Evolutionary conservation across 2,329 filamentous ascomycete species (phyloP), one percentile per base, ranked within the genome.

Genomic region (Orbilia javanica): DNA sequence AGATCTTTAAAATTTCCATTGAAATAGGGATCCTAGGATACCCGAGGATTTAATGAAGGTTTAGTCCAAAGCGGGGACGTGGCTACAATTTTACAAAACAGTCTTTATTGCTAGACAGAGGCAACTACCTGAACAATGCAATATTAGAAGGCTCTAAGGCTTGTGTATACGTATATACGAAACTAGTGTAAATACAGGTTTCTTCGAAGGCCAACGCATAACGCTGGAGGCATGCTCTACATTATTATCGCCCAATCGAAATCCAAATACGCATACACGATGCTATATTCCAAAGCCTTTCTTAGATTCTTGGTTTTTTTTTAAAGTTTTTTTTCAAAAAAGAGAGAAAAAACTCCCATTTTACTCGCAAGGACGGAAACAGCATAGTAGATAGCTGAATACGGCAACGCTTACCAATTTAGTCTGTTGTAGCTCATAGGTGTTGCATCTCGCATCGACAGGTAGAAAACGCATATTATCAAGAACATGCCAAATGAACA

Each of bases 381-480:
- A 48, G 27, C 10, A 42, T 6, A 53, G 34, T 20, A 20, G 6
- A 36, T 44, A 7, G 55, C 69, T 50, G 6, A 50, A 66, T 46
- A 11, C 44, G 62, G 69, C 20, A 73, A 57, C 27, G 36, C 39
- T 42, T 73, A 36, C 52, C 62, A 53, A 25, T 57, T 60, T 48
- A 34, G 44, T 29, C 34, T 31, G 31, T 22, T 60, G 22, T 18
- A 34, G 13, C 44, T 29, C 22, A 22, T 7, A 25, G 36, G 50
- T 68, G 65, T 65, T 50, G 57, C 29, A 55, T 65, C 62, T 73
- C 69, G 69, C 69, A 57, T 66, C 48, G 60, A 73, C 62, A 31
- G 62, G 60, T 52, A 48, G 48, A 62, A 73, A 62, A 52, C 65
- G 65, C 65, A 44, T 68, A 46, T 57, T 55, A 15, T 36, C 39